A percentile compares a stretch with the other conserved stretches of the same genome.
Conservation (phyloP, 163 green algal genomes). For the Picocystis sp. region DNA sequence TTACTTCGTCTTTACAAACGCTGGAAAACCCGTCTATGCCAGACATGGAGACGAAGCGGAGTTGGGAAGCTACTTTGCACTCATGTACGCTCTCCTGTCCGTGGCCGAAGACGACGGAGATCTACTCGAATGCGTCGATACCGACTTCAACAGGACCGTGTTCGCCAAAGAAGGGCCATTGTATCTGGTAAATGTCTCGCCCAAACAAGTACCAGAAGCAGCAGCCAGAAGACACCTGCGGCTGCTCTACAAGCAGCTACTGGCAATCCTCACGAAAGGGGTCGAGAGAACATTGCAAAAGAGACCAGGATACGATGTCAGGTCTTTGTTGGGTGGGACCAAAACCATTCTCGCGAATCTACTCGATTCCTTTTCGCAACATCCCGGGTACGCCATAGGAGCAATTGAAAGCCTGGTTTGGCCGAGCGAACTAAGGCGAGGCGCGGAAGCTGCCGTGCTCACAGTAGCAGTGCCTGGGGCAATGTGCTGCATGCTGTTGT, state of each 20-base stretch:
- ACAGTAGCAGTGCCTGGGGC: neutral
- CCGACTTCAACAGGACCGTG: constrained; percentile 23
- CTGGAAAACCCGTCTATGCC: constrained; percentile 64
- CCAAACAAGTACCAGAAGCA: constrained; percentile 28
- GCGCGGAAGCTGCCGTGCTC: neutral
- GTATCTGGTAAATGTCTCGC: constrained; percentile 41
- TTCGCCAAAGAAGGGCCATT: constrained; percentile 44
- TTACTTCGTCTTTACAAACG: constrained; percentile 57
- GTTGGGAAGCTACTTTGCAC: constrained; percentile 37
- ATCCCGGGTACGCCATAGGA: neutral
- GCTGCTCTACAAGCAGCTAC: constrained; percentile 46
- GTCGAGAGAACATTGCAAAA: constrained; percentile 32
- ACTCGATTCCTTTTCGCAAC: neutral
- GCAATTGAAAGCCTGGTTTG: neutral
- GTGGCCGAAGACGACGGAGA: constrained; percentile 34
- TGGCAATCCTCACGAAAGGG: constrained; percentile 36
- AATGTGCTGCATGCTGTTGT: constrained; percentile 4
- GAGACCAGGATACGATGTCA: constrained; percentile 43
- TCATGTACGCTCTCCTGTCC: constrained; percentile 49
- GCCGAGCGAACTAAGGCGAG: neutral
- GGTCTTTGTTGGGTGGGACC: constrained; percentile 30
- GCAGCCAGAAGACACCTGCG: constrained; percentile 48
- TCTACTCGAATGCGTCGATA: constrained; percentile 13
- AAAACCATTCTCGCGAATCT: constrained; percentile 8
- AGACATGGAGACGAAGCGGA: constrained; percentile 36